Base-by-base conservation (phyloP, 1,139 yeast species). In the Debaryomyces singareniensis region DNA sequence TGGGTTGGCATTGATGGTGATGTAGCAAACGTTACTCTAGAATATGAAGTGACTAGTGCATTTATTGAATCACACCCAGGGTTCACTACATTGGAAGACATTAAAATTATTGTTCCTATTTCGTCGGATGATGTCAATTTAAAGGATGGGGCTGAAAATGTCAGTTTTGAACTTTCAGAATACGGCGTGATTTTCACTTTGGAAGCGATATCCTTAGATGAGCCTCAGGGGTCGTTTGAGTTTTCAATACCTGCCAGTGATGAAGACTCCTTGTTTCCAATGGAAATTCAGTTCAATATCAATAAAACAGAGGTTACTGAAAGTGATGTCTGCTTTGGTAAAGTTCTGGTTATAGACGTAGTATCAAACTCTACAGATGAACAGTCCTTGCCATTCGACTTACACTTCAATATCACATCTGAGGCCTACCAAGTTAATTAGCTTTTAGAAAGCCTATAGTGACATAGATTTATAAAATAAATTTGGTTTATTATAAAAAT, bases 191-290 rank as follows among this genome's bases (percentile, higher is more conserved):
- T 71, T 22, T 69, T 82, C 47, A 67, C 68, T 30, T 56, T 81
- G 28, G 66, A 61, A 3, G 53, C 61, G n/a, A 56, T 78, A 29
- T 49, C 63, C 10, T 52, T 69, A 13, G 75, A 71, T 29, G 68
- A 69, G 21, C 67, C 79, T 12, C 68, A 73, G 28, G 95, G 95
- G 15, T 76, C 87, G 24, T 79, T 91, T 54, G 95, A 85, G 52
- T 80, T 89, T 51, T 57, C 78, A 10, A 75, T 87, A 36, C 81
- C 79, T 40, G 83, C 80, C 5, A 77, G 68, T 29, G 78, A 75
- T 37, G 97, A 91, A 55, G 95, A 87, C 39, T 72, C 79, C 13
- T 68, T 91, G 48, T 89, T 87, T 83, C 98, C 98, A 39, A 77
- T 91, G 70, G 75, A 75, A 43, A 71, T 85, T 24, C 56, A 61